These are phyloP conservation scores for Aspergillus sp. DNA, from an alignment of 2,329 filamentous ascomycete species.

Conservation along the genomic window DNA sequence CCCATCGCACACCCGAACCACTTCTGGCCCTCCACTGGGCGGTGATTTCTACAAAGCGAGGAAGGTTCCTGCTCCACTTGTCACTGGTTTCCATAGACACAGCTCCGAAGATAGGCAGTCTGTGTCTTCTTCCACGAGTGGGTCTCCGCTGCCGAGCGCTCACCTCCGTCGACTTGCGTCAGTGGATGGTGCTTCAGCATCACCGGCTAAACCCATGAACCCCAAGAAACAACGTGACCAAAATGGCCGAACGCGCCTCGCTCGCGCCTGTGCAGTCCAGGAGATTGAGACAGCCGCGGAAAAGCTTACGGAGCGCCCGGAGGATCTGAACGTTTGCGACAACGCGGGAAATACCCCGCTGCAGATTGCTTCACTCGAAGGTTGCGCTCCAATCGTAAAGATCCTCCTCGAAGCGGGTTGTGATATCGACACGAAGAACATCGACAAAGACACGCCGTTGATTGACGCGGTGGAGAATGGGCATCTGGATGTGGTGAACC, in stretches of 20 bases:
- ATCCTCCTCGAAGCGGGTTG: slow-evolving; percentile 78
- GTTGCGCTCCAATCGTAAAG: slow-evolving; percentile 76
- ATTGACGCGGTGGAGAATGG: slow-evolving; percentile 96
- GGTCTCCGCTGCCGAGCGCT: slow-evolving; percentile 34
- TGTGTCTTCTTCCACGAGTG: slow-evolving; percentile 35
- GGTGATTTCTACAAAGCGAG: slow-evolving; percentile 19
- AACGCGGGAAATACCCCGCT: slow-evolving; percentile 95
- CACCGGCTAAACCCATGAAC: slow-evolving; percentile 54
- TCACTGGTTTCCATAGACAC: slow-evolving; percentile 34
- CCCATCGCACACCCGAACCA: slow-evolving; percentile 27
- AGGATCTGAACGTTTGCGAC: slow-evolving; percentile 81
- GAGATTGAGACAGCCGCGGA: slow-evolving; percentile 70
- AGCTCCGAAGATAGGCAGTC: slow-evolving; percentile 38
- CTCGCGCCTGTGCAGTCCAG: slow-evolving; percentile 79
- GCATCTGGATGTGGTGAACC: slow-evolving; percentile 75
- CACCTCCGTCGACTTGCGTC: slow-evolving; percentile 34
- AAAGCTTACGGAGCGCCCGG: slow-evolving; percentile 66
- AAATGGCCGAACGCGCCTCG: slow-evolving; percentile 81
- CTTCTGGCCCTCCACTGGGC: slow-evolving; percentile 24
- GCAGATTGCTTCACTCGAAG: slow-evolving; percentile 84
- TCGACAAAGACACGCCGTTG: slow-evolving; percentile 81
- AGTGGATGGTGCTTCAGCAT: slow-evolving; percentile 41
- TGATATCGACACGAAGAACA: slow-evolving; percentile 67
- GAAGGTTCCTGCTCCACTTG: slow-evolving; percentile 33
- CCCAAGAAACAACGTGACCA: slow-evolving; percentile 86